Base-by-base conservation (phyloP, 116 monocot genomes). In the Cymodocea nodosa region DNA sequence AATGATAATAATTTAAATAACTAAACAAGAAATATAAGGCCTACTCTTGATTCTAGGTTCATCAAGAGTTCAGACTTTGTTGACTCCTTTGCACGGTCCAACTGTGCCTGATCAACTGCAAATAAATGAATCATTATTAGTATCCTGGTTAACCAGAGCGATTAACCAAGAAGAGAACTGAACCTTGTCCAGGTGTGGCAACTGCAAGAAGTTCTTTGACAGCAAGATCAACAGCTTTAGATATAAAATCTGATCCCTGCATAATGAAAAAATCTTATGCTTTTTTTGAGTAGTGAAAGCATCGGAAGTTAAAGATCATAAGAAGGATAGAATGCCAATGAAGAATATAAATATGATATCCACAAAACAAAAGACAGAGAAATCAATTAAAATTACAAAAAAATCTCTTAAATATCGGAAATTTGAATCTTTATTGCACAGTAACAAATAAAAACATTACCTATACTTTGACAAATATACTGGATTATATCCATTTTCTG, bases 161-260 rank as follows among this genome's bases (percentile, higher is more conserved):
- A 62, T 52, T 23, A 35, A 51, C 35, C 51, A 67, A 35, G 30
- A 67, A 52, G 22, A 34, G 34, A 8, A 52, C 18, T 25, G 68
- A 71, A 90, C 97, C 91, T 97, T 97, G 65, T 69, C 97, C 97
- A 50, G 97, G 90, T 58, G 85, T 84, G 50, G 97, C 91, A 74
- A 87, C 75, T 63, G 91, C 75, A 66, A 78, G 63, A 64, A 97
- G 79, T 70, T 97, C 97, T 71, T 76, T 83, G 15, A 74, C 83
- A 40, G 91, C 91, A 73, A 97, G 71, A 78, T 97, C 97, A 76
- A 97, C 75, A 70, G 83, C 90, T 78, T 90, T 83, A 65, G 87
- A 71, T 55, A 71, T 76, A 79, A 90, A 97, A 70, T 78, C 83
- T 63, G 87, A 59, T 62, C 84, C 72, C 95, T 75, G 67, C 19